Percentiles rank a stretch among this genome's conserved stretches.
These are phyloP conservation scores for Pyrenochaeta sp. DNA, from an alignment of 2,329 filamentous ascomycete genomes.

Conservation along the genomic window DNA sequence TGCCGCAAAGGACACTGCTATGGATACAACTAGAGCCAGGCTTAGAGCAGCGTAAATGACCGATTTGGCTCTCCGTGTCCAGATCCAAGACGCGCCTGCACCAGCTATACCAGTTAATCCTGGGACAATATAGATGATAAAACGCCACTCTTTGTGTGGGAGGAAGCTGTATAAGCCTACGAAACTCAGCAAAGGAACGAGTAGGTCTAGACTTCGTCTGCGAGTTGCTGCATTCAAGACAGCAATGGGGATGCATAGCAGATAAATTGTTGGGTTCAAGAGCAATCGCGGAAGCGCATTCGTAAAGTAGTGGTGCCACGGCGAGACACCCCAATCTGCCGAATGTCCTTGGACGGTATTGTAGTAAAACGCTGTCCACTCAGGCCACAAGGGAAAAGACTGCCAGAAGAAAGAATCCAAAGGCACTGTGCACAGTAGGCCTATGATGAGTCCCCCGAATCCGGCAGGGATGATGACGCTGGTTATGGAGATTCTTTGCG, in stretches of 20 bases:
- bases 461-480: constrained; percentile 72
- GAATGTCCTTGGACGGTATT: constrained; percentile 87
- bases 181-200: constrained; percentile 75
- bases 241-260: constrained; percentile 60
- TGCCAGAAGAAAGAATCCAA: constrained; percentile 97
- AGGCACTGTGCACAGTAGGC: constrained; percentile 73
- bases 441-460: constrained; percentile 68
- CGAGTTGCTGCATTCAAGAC: constrained; percentile 58
- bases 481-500: constrained; percentile 62
- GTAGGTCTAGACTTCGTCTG: constrained; percentile 57
- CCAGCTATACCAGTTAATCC: constrained; percentile 80
- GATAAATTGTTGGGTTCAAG: constrained; percentile 75
- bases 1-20: constrained; percentile 66
- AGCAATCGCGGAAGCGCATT: constrained; percentile 84
- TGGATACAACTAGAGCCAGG: constrained; percentile 65
- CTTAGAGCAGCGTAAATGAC: constrained; percentile 64
- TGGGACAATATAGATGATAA: constrained; percentile 89
- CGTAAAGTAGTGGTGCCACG: constrained; percentile 86
- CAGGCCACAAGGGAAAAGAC: constrained; percentile 79
- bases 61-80: constrained; percentile 70
- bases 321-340: constrained; percentile 85
- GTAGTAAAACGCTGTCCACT: constrained; percentile 87
- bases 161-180: constrained; percentile 83
- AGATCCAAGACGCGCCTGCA: constrained; percentile 71
- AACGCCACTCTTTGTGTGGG: constrained; percentile 95